A percentile compares a stretch with the other conserved stretches of the same genome.
Conservation (phyloP, 345 rosid genomes). For the Diplotaxis tenuifolia region DNA sequence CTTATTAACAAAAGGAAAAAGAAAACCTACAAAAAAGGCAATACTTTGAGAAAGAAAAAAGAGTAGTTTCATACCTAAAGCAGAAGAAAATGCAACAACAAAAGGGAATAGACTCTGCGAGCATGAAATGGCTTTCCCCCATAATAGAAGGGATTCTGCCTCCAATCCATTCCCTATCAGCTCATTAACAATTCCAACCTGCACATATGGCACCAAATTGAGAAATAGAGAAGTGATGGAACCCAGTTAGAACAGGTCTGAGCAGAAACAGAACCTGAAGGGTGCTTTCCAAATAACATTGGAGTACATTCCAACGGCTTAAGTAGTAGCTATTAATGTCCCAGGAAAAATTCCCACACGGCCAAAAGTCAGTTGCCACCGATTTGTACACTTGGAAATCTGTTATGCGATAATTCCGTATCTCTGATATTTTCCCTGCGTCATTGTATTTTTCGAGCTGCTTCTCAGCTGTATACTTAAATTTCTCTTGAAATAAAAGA, state of each 20-base stretch:
- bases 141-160: constrained; percentile 64
- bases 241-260: constrained; percentile 3
- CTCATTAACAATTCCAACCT: constrained; percentile 79
- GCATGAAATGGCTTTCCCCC: constrained; percentile 77
- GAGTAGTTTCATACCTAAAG: constrained; percentile 53
- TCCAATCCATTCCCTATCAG: constrained; percentile 74
- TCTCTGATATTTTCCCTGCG: constrained; percentile 44
- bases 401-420: constrained; percentile 38
- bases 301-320: constrained; percentile 87
- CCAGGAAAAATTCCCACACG: constrained; percentile 41
- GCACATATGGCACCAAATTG: constrained; percentile 21
- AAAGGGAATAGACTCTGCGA: constrained; percentile 59
- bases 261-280: constrained; percentile 62
- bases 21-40: constrained; percentile 4
- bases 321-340: constrained; percentile 54
- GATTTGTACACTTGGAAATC: constrained; percentile 47
- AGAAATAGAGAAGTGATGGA: constrained; percentile 25
- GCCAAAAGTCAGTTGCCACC: constrained; percentile 58
- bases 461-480: constrained; percentile 60
- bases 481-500: constrained; percentile 68
- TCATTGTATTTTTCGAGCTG: constrained; percentile 44
- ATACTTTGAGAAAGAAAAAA: neutral
- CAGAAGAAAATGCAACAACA: constrained; percentile 65
- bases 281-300: constrained; percentile 86
- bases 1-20: constrained; percentile 16